Evolutionary conservation across 805 yeast genomes (phyloP).

Genomic region (Candida fluviatilis): DNA sequence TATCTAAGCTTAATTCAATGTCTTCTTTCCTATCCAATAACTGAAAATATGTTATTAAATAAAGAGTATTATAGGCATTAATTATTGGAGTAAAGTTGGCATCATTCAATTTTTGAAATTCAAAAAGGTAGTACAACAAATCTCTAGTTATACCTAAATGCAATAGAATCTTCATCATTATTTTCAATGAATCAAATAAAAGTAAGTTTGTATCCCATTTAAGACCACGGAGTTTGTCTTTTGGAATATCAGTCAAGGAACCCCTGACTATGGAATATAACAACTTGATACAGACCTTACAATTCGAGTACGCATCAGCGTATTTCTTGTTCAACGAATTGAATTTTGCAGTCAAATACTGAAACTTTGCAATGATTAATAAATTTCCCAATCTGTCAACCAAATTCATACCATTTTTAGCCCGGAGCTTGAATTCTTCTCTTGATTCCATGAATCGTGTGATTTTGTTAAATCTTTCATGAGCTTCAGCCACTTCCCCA

Average conservation of each 20-base stretch:
- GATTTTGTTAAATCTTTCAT: constrained; percentile 19
- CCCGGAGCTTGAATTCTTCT: constrained; percentile 24
- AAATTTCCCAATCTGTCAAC: constrained; percentile 22
- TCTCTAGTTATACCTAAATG: constrained; percentile 58
- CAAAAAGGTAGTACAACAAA: constrained; percentile 50
- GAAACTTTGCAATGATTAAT: constrained; percentile 31
- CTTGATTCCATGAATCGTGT: constrained; percentile 19
- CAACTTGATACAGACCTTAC: constrained; percentile 48
- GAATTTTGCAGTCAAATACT: constrained; percentile 23
- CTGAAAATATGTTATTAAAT: neutral
- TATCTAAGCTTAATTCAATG: neutral
- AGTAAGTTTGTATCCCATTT: constrained; percentile 34
- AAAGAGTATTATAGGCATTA: constrained; percentile 12
- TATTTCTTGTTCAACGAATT: constrained; percentile 15
- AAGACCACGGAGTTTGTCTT: constrained; percentile 17
- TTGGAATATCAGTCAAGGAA: constrained; percentile 15
- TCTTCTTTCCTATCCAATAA: neutral
- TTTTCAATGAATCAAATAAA: constrained; percentile 35
- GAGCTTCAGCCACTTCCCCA: constrained; percentile 16
- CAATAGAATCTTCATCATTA: constrained; percentile 35
- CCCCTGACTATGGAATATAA: constrained; percentile 50
- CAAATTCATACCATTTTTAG: constrained; percentile 10
- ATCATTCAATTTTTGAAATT: constrained; percentile 38
- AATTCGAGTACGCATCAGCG: constrained; percentile 31
- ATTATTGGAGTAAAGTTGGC: constrained; percentile 21